These are phyloP conservation scores for Hyphopichia wangnamkhiaoensis DNA, from an alignment of 1,139 yeast species.

Conservation along the genomic window DNA sequence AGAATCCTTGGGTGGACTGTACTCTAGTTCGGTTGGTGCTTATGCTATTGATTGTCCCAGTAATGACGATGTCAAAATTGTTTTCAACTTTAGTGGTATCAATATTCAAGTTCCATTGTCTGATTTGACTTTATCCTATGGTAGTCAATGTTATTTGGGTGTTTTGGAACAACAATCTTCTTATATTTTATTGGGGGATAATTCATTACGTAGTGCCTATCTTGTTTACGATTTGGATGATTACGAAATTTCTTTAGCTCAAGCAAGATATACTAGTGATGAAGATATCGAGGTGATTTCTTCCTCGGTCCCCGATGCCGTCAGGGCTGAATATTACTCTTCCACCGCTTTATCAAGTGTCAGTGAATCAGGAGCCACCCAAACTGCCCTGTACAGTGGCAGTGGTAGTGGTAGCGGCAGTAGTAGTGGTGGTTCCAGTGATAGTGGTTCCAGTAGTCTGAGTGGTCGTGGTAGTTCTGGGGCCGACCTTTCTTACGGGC, in stretches of 20 bases:
- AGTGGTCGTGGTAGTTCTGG: too few relatives aligned
- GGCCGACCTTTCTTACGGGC: too few relatives aligned
- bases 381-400: constrained; percentile 2
- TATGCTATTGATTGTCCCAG: constrained; percentile 25
- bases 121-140: constrained; percentile 22
- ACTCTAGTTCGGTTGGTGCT: constrained; percentile 18
- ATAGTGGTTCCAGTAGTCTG: constrained; percentile 5
- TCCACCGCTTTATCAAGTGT: constrained; percentile 9
- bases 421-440: constrained; percentile 6
- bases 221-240: constrained; percentile 76
- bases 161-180: constrained; percentile 23
- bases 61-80: constrained; percentile 19
- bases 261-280: constrained; percentile 42
- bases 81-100: constrained; percentile 41
- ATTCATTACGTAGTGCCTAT: constrained; percentile 71
- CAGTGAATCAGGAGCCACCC: constrained; percentile 6
- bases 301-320: constrained; percentile 48
- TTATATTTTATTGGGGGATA: constrained; percentile 61
- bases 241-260: constrained; percentile 67
- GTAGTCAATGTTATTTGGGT: constrained; percentile 31
- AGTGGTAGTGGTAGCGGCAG: constrained; percentile 4
- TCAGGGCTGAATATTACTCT: constrained; percentile 4
- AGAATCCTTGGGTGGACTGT: constrained; percentile 27
- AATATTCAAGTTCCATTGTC: constrained; percentile 37
- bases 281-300: constrained; percentile 46